Evolutionary conservation across 2,329 filamentous ascomycete genomes (phyloP).

Genomic region (Fusarium coffeatum): DNA sequence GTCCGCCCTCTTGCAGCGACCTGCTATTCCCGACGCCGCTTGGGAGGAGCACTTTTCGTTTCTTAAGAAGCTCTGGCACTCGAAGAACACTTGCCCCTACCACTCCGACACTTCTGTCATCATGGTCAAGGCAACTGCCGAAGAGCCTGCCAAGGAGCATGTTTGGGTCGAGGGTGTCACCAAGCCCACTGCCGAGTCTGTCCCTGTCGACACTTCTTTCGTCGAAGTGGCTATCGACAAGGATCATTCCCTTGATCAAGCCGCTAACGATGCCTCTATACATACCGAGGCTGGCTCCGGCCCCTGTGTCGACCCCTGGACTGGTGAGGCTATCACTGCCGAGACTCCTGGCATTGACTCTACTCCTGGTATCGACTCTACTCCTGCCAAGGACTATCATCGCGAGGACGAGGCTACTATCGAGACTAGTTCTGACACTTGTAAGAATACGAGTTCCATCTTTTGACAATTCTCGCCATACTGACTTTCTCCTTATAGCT

Average conservation of each 20-base stretch:
- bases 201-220: background rate
- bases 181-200: background rate
- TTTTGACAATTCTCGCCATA: background rate
- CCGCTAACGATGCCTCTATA: background rate
- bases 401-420: background rate
- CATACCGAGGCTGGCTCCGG: background rate
- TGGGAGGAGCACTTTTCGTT: background rate
- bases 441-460: background rate
- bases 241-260: background rate
- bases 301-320: background rate
- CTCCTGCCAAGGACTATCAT: background rate
- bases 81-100: conserved; percentile 15
- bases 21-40: background rate
- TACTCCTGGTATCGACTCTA: background rate
- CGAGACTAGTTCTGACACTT: background rate
- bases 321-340: no score
- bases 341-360: background rate
- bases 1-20: conserved; percentile 26
- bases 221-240: background rate
- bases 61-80: conserved; percentile 22
- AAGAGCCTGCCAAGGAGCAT: background rate
- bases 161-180: background rate
- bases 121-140: no score
- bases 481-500: conserved; percentile 11
- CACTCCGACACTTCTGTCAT: background rate